A percentile compares a stretch with the other conserved stretches of the same genome.
phyloP scores from a whole-genome alignment of 352 stramenopile species.

The Globisporangium splendens region DNA sequence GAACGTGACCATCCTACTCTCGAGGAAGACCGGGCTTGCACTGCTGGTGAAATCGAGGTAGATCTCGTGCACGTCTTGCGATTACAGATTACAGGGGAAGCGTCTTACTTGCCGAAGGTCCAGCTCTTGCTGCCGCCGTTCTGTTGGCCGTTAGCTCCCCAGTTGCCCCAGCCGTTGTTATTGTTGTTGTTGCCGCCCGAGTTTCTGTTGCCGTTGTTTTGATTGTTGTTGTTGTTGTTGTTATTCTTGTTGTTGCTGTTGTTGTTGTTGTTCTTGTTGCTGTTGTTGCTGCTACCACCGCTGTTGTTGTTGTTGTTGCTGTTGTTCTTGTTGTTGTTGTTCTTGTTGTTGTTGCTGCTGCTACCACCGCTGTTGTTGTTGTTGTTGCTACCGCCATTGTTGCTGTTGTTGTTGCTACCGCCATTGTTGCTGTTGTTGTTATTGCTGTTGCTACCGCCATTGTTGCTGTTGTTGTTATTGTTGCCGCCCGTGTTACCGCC shows the following conservation, averaged over 20 bases:
- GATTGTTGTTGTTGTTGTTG: slow-evolving; percentile 4
- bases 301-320: slow-evolving; percentile 6
- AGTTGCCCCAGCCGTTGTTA: too few species aligned
- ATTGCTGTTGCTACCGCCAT: not conserved
- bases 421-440: not conserved
- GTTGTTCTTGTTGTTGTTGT: not conserved
- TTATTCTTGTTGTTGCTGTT: slow-evolving; percentile 8
- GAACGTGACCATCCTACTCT: too few species aligned
- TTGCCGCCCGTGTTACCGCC: not conserved
- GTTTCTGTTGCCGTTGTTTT: too few species aligned
- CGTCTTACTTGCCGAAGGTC: slow-evolving; percentile 4
- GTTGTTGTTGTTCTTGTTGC: slow-evolving; percentile 2
- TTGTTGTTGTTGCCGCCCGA: not conserved
- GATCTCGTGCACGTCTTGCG: too few species aligned
- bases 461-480: not conserved
- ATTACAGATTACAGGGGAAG: too few species aligned
- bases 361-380: not conserved
- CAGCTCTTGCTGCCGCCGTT: slow-evolving; percentile 1
- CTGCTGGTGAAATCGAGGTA: too few species aligned
- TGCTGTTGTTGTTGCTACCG: slow-evolving; percentile 4
- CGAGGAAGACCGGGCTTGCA: too few species aligned
- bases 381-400: not conserved
- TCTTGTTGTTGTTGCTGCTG: not conserved
- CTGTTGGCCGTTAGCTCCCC: too few species aligned
- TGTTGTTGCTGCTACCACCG: slow-evolving; percentile 1